A percentile compares a stretch with the other conserved stretches of the same genome.
Conservation (phyloP, 495 filamentous ascomycete species). For the Penicillium malachiteum region DNA sequence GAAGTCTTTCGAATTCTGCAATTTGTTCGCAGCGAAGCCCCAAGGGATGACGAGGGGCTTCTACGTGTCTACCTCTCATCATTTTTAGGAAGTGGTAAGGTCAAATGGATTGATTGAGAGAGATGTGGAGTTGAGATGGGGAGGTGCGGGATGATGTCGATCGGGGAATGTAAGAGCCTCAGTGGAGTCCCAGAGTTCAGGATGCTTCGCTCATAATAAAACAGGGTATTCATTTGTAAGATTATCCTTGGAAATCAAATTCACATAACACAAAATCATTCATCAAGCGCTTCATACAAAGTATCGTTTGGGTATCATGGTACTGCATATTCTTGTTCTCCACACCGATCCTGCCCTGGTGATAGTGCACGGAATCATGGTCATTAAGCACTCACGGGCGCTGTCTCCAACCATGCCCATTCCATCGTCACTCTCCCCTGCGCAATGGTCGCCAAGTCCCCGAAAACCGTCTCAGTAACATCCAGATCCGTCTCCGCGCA, state of each 20-base stretch:
- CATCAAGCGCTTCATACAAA: too few relatives aligned
- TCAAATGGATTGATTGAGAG: not conserved
- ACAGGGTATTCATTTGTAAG: too few relatives aligned
- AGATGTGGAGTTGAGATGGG: not conserved
- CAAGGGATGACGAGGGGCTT: not conserved
- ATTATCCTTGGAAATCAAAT: too few relatives aligned
- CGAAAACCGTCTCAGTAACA: slow-evolving; percentile 60
- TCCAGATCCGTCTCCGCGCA: slow-evolving; percentile 67
- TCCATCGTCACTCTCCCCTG: slow-evolving; percentile 59
- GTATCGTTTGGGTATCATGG: too few relatives aligned
- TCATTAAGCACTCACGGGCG: slow-evolving; percentile 16
- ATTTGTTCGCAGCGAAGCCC: slow-evolving; percentile 4
- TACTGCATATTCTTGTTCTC: too few relatives aligned
- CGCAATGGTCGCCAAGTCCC: slow-evolving; percentile 52
- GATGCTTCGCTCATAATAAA: too few relatives aligned
- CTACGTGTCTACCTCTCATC: not conserved
- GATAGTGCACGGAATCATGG: not conserved
- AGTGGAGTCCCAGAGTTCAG: not conserved
- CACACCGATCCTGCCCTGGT: too few relatives aligned
- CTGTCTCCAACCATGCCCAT: slow-evolving; percentile 64
- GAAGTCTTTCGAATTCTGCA: slow-evolving; percentile 10
- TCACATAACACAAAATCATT: too few relatives aligned
- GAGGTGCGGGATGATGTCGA: not conserved
- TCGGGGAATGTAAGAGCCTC: not conserved
- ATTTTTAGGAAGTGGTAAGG: not conserved